Evolutionary conservation across 495 filamentous ascomycete species (phyloP).

Genomic region (Aspergillus sclerotioniger): DNA sequence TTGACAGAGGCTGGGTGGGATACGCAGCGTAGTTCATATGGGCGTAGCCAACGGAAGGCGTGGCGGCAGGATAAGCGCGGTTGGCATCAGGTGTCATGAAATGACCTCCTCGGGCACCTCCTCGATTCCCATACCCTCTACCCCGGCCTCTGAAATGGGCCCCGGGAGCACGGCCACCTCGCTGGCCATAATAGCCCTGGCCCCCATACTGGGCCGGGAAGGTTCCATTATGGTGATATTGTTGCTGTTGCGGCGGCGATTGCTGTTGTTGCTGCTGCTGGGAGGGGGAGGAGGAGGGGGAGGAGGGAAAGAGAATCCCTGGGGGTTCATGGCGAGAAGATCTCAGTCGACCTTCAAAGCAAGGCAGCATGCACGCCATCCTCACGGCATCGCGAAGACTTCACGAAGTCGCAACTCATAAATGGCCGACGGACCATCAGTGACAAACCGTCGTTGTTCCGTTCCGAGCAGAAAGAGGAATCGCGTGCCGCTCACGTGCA

Average conservation of each 20-base stretch:
- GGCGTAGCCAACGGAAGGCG: constrained; percentile 28
- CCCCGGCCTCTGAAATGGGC: constrained; percentile 41
- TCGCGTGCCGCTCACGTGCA: constrained; percentile 14
- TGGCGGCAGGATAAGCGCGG: constrained; percentile 21
- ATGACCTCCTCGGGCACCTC: constrained; percentile 52
- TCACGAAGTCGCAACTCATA: constrained; percentile 8
- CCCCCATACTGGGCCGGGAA: constrained; percentile 34
- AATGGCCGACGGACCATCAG: constrained; percentile 9
- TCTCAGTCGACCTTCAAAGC: constrained; percentile 24
- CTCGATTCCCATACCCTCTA: constrained; percentile 47
- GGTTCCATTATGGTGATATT: constrained; percentile 18
- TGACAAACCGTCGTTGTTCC: constrained; percentile 19
- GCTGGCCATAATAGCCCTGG: constrained; percentile 25
- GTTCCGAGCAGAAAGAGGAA: constrained; percentile 20
- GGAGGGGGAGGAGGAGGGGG: constrained; percentile 46
- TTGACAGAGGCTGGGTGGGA: constrained; percentile 27
- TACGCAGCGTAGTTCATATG: constrained; percentile 35
- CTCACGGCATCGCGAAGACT: constrained; percentile 18
- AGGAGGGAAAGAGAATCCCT: constrained; percentile 52
- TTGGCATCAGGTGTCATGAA: constrained; percentile 34
- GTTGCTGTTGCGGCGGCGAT: constrained; percentile 19
- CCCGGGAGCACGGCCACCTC: constrained; percentile 29
- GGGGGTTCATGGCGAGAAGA: constrained; percentile 41
- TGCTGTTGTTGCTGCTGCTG: constrained; percentile 26
- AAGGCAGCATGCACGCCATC: constrained; percentile 23